Evolutionary conservation across 106 monocot species (phyloP), one percentile per base, ranked within the genome.

Genomic region (Dendrobium nobile): DNA sequence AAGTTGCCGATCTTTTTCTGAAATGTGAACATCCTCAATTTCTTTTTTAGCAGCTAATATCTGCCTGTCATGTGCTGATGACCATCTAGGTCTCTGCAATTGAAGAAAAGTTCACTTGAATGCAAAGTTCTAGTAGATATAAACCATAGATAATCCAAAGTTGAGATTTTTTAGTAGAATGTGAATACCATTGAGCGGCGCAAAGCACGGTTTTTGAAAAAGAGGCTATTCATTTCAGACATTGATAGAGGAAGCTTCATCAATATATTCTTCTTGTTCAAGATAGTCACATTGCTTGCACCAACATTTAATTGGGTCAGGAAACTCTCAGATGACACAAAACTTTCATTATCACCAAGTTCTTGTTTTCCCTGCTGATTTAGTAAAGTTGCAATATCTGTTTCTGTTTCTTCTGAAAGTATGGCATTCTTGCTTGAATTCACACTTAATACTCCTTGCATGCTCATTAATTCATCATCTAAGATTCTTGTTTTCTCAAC

Each of bases 51-150:
- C 83, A 55, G 76, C 80, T 44, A 90, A 81, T 51, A 92, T 78
- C 61, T 90, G 47, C 54, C 79, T 68, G 58, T 92, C 92, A 40
- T 28, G 75, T 41, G 31, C 55, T 11, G 89, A 89, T 56, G 82
- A 78, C 87, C 92, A 92, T 56, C 72, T 73, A 77, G 92, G 92
- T 76, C 81, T 84, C 92, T 92, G 80, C 74, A 84, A 81, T 51
- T 3, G 47, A 47, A 47, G 47, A 75, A 47, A 18, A 43, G 6
- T 26, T 2, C 22, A 40, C 33, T 70, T 41, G 37, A 47, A 47
- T 47, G 7, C 47, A 65, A 4, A 79, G 28, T 0, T 77, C 0
- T 15, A n/a, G 16, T 24, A 79, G 7, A 6, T 19, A 75, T 0
- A 47, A 47, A 47, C 7, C 7, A 1, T 47, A 47, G 0, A 47